Evolutionary conservation across 2,329 filamentous ascomycete genomes (phyloP).

Genomic region (Leptographium flavum): DNA sequence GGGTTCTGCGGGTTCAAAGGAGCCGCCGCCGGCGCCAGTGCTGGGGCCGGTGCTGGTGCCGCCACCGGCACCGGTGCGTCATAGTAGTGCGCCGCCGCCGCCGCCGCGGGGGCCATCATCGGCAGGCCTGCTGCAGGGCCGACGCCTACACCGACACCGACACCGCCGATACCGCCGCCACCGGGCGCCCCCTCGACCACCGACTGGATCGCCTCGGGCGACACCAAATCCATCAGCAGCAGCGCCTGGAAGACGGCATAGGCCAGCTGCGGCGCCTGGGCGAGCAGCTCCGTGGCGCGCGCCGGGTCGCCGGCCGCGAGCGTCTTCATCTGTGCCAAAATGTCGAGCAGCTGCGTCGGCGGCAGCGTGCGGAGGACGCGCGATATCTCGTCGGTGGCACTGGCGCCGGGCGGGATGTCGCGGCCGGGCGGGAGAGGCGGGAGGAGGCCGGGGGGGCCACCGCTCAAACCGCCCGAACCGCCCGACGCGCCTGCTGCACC

Average conservation of each 20-base stretch:
- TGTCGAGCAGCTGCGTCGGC: conserved; percentile 79
- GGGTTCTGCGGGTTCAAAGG: conserved; percentile 22
- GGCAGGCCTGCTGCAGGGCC: background rate
- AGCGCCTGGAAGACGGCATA: conserved; percentile 94
- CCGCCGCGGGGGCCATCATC: conserved; percentile 20
- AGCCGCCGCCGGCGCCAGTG: conserved; percentile 19
- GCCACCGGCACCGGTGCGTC: conserved; percentile 18
- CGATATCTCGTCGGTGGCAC: conserved; percentile 81
- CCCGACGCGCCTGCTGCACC: background rate
- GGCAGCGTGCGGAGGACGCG: conserved; percentile 78
- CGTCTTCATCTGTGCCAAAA: conserved; percentile 86
- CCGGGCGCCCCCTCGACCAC: conserved; percentile 38
- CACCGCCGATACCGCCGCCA: background rate
- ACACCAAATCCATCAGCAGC: conserved; percentile 83
- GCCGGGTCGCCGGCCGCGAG: conserved; percentile 69
- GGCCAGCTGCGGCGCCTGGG: conserved; percentile 79
- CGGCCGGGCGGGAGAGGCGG: conserved; percentile 74
- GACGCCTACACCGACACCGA: background rate
- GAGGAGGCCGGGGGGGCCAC: conserved; percentile 25
- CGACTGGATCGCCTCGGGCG: conserved; percentile 65
- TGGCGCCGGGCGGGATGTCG: conserved; percentile 70
- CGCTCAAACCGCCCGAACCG: background rate
- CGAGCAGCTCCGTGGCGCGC: conserved; percentile 73
- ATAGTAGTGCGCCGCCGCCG: conserved; percentile 17
- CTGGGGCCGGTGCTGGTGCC: conserved; percentile 23